Percentiles rank a stretch among this genome's conserved stretches.
Conservation (phyloP, 1,284 basidiomycete genomes). For the Sporisorium exsertum region DNA sequence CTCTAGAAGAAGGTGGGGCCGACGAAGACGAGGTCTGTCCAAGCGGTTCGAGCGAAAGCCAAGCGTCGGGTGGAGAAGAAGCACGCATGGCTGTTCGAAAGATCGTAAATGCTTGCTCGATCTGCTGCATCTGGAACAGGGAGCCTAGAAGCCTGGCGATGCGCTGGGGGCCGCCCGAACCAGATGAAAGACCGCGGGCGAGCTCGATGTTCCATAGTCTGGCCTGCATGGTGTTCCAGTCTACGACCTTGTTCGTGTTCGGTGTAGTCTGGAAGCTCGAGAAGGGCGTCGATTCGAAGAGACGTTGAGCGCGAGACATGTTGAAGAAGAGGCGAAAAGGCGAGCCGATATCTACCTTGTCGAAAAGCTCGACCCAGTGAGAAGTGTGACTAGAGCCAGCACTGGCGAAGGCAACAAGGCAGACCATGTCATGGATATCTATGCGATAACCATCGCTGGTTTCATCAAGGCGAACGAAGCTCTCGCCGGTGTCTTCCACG, state of each 20-base stretch:
- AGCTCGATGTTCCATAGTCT: slow-evolving; percentile 42
- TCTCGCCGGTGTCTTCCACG: neutral
- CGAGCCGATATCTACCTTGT: slow-evolving; percentile 52
- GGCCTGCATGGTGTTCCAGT: slow-evolving; percentile 12
- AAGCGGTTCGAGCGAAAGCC: slow-evolving; percentile 12
- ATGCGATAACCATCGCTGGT: slow-evolving; percentile 15
- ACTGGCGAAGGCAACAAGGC: slow-evolving; percentile 41
- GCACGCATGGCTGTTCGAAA: slow-evolving; percentile 50
- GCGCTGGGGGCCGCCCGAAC: slow-evolving; percentile 50
- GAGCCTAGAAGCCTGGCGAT: slow-evolving; percentile 56
- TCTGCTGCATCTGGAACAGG: slow-evolving; percentile 41
- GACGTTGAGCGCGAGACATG: slow-evolving; percentile 26
- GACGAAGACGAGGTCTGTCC: neutral
- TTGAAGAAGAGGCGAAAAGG: slow-evolving; percentile 55
- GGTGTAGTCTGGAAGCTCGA: neutral
- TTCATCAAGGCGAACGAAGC: slow-evolving; percentile 31
- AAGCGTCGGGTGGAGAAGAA: slow-evolving; percentile 14
- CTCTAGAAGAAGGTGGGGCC: slow-evolving; percentile 5
- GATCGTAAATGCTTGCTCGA: slow-evolving; percentile 27
- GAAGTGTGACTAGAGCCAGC: slow-evolving; percentile 1
- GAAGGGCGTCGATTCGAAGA: slow-evolving; percentile 9
- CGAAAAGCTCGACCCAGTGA: slow-evolving; percentile 32
- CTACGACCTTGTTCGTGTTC: neutral
- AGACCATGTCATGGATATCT: slow-evolving; percentile 50
- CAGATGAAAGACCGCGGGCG: slow-evolving; percentile 51